Percentiles rank a stretch among this genome's conserved stretches.
Evolutionary conservation across 805 yeast genomes (phyloP).

Genomic region (Ogataea ganodermae): DNA sequence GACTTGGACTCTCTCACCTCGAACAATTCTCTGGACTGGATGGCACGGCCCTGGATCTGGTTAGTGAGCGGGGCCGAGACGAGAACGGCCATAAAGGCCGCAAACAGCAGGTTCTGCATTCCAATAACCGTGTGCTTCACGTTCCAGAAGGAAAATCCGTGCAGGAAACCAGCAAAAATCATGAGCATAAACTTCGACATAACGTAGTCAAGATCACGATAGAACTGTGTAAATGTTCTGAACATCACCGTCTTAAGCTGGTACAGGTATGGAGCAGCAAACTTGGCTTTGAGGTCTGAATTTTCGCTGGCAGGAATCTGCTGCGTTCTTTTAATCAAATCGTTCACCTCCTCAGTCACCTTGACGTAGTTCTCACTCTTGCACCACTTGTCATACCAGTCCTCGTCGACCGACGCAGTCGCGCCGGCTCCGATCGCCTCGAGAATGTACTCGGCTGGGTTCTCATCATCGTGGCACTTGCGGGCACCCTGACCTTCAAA

Average conservation of each 20-base stretch:
- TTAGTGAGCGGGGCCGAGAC: constrained; percentile 60
- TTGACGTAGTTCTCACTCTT: constrained; percentile 32
- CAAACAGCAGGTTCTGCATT: constrained; percentile 58
- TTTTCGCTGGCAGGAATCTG: constrained; percentile 15
- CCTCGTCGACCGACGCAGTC: constrained; percentile 56
- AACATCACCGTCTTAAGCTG: constrained; percentile 38
- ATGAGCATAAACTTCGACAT: constrained; percentile 47
- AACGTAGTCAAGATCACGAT: constrained; percentile 52
- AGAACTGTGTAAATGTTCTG: constrained; percentile 44
- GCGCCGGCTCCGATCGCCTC: constrained; percentile 83
- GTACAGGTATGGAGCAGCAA: constrained; percentile 48
- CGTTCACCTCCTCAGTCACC: constrained; percentile 34
- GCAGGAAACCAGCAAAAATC: constrained; percentile 44
- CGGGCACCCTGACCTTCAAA: constrained; percentile 62
- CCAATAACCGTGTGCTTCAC: constrained; percentile 54
- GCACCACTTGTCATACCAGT: constrained; percentile 68
- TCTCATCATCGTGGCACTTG: constrained; percentile 58
- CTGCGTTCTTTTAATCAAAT: constrained; percentile 25
- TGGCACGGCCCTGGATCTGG: constrained; percentile 63
- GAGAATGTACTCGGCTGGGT: constrained; percentile 77
- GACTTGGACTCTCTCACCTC: constrained; percentile 73
- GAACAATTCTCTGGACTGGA: constrained; percentile 58
- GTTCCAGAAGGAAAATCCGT: constrained; percentile 63
- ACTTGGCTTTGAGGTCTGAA: constrained; percentile 27
- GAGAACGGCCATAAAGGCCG: constrained; percentile 55